These are phyloP conservation scores for Mycosarcoma maydis DNA, from an alignment of 1,284 basidiomycete genomes.

Conservation along the genomic window DNA sequence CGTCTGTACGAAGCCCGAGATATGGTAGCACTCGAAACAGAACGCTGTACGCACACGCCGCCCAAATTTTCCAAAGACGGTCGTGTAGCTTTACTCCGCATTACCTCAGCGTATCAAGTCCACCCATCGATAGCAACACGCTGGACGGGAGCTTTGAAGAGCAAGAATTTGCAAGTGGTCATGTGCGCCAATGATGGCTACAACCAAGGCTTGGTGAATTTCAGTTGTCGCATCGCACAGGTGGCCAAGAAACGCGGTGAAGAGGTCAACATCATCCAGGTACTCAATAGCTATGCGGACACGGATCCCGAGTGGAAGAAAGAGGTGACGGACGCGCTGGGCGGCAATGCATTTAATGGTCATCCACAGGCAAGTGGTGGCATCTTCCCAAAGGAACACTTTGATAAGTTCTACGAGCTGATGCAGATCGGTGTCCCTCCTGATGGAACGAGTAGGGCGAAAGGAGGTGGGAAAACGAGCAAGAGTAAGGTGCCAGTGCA, in stretches of 20 bases:
- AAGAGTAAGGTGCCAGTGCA: constrained; percentile 27
- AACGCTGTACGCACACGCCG: constrained; percentile 53
- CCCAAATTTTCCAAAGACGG: constrained; percentile 57
- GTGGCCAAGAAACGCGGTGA: constrained; percentile 39
- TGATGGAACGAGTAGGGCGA: constrained; percentile 2
- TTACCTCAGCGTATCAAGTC: constrained; percentile 48
- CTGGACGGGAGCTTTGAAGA: constrained; percentile 51
- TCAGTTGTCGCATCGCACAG: constrained; percentile 43
- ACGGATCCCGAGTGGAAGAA: constrained; percentile 25
- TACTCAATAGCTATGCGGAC: constrained; percentile 50
- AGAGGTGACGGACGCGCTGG: constrained; percentile 12
- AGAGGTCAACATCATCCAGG: constrained; percentile 49
- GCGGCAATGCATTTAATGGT: constrained; percentile 47
- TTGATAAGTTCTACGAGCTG: constrained; percentile 35
- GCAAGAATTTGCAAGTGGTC: constrained; percentile 51
- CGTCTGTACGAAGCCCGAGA: constrained; percentile 44
- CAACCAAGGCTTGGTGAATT: constrained; percentile 24
- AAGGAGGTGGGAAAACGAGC: constrained; percentile 7
- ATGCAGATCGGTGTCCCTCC: constrained; percentile 57
- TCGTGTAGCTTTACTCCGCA: constrained; percentile 47
- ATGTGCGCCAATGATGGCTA: constrained; percentile 59
- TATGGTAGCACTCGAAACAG: constrained; percentile 43
- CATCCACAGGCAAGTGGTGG: constrained; percentile 55
- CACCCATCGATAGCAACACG: constrained; percentile 55
- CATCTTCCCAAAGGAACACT: constrained; percentile 50